These are phyloP conservation scores for Beauveria sp. DNA, from an alignment of 2,329 filamentous ascomycete species.

Conservation along the genomic window DNA sequence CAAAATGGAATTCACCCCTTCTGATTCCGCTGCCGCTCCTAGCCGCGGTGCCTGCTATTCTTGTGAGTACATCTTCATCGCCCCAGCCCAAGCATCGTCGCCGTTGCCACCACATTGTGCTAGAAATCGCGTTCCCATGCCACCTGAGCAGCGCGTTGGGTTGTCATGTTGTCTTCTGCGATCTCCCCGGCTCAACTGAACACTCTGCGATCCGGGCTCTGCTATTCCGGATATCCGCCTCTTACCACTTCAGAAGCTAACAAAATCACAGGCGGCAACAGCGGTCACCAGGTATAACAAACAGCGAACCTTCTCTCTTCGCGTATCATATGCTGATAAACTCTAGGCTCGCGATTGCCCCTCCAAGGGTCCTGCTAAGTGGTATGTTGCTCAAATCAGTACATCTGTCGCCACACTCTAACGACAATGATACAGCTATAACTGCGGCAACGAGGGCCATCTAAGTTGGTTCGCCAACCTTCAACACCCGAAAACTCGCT, in stretches of 20 bases:
- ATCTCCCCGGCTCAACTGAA: no score
- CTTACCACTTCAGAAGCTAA: neutral
- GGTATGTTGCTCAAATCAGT: slow-evolving; percentile 44
- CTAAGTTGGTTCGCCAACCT: slow-evolving; percentile 53
- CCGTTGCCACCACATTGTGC: neutral
- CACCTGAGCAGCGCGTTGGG: no score
- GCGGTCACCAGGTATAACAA: slow-evolving; percentile 18
- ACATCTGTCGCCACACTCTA: slow-evolving; percentile 13
- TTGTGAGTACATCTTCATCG: slow-evolving; percentile 30
- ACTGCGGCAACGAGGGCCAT: slow-evolving; percentile 71
- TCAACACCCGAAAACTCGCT: slow-evolving; percentile 11
- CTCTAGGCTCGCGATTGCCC: slow-evolving; percentile 74
- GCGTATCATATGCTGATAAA: slow-evolving; percentile 15
- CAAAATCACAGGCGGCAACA: slow-evolving; percentile 18
- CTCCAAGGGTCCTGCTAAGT: slow-evolving; percentile 74
- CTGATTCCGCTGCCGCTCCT: slow-evolving; percentile 12
- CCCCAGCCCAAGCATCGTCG: neutral
- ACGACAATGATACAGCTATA: slow-evolving; percentile 53
- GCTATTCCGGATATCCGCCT: no score
- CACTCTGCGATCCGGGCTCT: no score
- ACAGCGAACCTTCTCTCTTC: neutral
- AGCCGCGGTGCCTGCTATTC: slow-evolving; percentile 43
- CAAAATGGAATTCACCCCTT: slow-evolving; percentile 35
- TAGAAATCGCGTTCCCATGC: neutral
- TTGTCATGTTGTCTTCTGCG: no score